Evolutionary conservation across 1,284 basidiomycete species (phyloP), one percentile per base, ranked within the genome.

Genomic region (Golubevia pallescens): DNA sequence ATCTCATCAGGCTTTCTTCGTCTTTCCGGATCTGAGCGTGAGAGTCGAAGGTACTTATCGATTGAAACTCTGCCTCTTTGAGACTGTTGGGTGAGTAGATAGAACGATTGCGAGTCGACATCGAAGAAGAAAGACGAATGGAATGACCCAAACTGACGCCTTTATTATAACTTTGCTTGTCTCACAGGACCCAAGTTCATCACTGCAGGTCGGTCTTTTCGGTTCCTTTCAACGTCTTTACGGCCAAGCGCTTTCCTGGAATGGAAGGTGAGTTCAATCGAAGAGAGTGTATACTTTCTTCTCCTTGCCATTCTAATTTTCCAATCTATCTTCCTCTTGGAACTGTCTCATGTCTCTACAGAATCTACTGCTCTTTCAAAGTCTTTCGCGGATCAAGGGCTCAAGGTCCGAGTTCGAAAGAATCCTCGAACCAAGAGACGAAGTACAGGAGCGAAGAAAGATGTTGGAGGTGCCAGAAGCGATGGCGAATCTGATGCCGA

Each of bases 1-100:
- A 77, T 89, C 86, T 34, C 81, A 86, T 38, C 94, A 95, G 78
- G 94, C 93, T 14, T 81, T 79, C 70, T 86, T 86, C 60, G 82
- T 86, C 58, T 87, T 86, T 66, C 78, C 83, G 24, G 86, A 87
- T 61, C 62, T 87, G 34, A 81, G 81, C 64, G 80, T 87, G 13
- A 67, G 94, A 65, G 94, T 94, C 13, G 95, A 98, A 85, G 96
- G 95, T 0, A 91, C 88, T 51, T 92, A 91, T 79, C 89, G 94
- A 19, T 89, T 98, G 67, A 97, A 97, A 87, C 92, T 76, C 86
- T 97, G 69, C 56, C 70, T 81, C 1, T 98, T 93, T 81, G 95
- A 97, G 87, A 94, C 97, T 63, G 92, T 95, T 61, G 92, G 92
- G 92, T 94, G 79, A 86, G 93, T 90, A n/a, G n/a, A n/a, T n/a